These are phyloP conservation scores for Lepidium aucheri DNA, from an alignment of 345 rosid species.

Conservation along the genomic window DNA sequence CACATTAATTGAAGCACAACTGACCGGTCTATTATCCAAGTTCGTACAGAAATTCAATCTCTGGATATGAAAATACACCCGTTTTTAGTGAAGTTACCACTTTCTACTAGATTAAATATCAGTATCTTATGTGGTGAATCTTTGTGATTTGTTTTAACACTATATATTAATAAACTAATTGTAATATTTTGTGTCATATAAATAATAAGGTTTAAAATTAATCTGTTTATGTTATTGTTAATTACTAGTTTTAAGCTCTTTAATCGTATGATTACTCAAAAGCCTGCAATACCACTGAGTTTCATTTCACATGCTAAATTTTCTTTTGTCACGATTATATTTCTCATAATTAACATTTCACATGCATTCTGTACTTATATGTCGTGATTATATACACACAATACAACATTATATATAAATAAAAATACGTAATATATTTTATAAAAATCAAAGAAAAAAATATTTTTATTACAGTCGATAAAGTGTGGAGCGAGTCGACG, in stretches of 20 bases:
- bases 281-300: conserved; percentile 14
- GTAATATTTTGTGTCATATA: too few species aligned
- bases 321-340: neutral
- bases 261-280: neutral
- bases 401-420: neutral
- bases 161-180: too few species aligned
- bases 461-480: neutral
- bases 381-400: neutral
- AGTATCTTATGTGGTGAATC: too few species aligned
- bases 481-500: conserved; percentile 20
- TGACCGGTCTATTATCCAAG: too few species aligned
- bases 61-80: too few species aligned
- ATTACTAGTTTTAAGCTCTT: neutral
- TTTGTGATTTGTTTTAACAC: neutral
- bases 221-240: neutral
- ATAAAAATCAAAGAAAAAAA: neutral
- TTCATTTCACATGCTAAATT: conserved; percentile 18
- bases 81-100: too few species aligned
- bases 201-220: neutral
- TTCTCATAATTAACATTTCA: conserved; percentile 19
- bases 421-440: neutral
- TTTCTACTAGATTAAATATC: too few species aligned
- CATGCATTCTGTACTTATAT: conserved; percentile 18
- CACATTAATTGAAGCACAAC: too few species aligned
- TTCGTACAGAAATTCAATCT: too few species aligned